Evolutionary conservation across 306 rosid species (phyloP), one percentile per base, ranked within the genome.

Genomic region (Lathyrus aphaca): DNA sequence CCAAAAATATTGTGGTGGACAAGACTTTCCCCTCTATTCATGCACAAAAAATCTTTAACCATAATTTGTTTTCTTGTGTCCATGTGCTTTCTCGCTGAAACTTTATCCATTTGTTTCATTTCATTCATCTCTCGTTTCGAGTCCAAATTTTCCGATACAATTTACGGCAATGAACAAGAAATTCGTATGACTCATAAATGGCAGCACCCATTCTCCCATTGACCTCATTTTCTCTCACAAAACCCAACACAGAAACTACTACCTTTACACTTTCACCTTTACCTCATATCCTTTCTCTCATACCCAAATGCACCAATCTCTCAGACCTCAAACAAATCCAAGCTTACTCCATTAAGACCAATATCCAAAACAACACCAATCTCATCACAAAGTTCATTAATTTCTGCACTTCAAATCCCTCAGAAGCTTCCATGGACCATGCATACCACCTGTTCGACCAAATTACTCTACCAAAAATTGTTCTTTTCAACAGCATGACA

Each of bases 271-370:
- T n/a, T n/a, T n/a, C n/a, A n/a, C n/a, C n/a, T n/a, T n/a, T n/a
- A n/a, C n/a, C n/a, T n/a, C 30, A 77, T 68, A 8, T 86, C 10
- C 82, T 81, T 68, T 87, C 88, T 30, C 88, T 85, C 74, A 43
- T 89, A 60, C 84, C 91, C 73, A 86, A 85, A 40, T 89, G 94
- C 85, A 18, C 82, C 29, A 82, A 88, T 71, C 85, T 89, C 27
- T 74, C 68, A 40, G 79, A 87, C 53, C 82, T 91, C 39, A 85
- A 87, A 82, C 91, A 91, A 80, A 83, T 89, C 61, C 97, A 91
- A 35, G 94, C 91, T 61, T 74, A 77, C 67, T 21, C 91, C 77
- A 84, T 89, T 64, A 91, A 91, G 75, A 82, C 88, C 86, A 79
- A 89, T 42, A 80, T 82, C 66, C 91, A 87, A 8, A 51, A 79